A percentile compares a stretch with the other conserved stretches of the same genome.
These are phyloP conservation scores for Wickerhamomyces ciferrii DNA, from an alignment of 805 yeast genomes.

Conservation along the genomic window DNA sequence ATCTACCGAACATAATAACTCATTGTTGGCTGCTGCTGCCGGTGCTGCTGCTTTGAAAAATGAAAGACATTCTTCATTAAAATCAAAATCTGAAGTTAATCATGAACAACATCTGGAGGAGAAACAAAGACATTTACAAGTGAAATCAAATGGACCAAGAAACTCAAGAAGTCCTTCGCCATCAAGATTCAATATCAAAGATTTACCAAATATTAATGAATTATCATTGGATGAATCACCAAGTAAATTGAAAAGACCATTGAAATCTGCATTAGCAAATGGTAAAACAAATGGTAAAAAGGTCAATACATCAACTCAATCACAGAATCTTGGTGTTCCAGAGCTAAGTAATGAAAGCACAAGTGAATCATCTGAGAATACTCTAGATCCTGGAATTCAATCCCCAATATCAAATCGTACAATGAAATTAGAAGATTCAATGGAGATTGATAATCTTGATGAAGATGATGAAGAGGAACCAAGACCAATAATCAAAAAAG, in stretches of 20 bases:
- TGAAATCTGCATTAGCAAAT: not conserved
- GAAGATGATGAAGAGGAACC: not conserved
- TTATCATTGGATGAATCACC: constrained; percentile 1
- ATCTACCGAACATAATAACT: not conserved
- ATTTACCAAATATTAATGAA: constrained; percentile 12
- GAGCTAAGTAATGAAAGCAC: constrained; percentile 7
- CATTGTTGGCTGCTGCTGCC: constrained; percentile 16
- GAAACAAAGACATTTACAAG: not conserved
- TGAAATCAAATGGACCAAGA: not conserved
- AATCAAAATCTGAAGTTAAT: constrained; percentile 7
- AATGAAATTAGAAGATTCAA: not conserved
- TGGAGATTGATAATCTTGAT: not conserved
- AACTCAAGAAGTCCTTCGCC: constrained; percentile 15
- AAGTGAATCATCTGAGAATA: constrained; percentile 7
- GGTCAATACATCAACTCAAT: not conserved
- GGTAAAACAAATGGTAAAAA: not conserved
- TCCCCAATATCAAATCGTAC: not conserved
- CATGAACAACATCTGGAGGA: not conserved
- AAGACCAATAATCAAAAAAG: constrained; percentile 16
- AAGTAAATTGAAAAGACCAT: not conserved
- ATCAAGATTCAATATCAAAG: constrained; percentile 1
- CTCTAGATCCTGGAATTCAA: not conserved
- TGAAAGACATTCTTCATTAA: constrained; percentile 17
- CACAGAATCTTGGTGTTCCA: constrained; percentile 1
- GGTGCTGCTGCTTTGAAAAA: constrained; percentile 16